A percentile compares a stretch with the other conserved stretches of the same genome.
Evolutionary conservation across 352 stramenopile genomes (phyloP).

Genomic region (Pythium grandisporangium): DNA sequence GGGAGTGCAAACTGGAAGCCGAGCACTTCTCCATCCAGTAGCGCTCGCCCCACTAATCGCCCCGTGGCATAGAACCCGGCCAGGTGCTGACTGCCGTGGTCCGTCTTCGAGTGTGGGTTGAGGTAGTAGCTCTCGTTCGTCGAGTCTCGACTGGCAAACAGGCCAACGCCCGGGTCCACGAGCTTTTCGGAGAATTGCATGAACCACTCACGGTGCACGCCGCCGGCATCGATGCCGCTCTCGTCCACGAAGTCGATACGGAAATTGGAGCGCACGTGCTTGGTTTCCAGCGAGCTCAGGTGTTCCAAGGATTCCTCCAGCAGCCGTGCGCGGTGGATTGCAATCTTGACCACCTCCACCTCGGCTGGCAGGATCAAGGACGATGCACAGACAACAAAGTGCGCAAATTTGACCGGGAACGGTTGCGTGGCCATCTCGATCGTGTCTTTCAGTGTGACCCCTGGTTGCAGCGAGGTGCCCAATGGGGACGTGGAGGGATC

Average conservation of each 20-base stretch:
- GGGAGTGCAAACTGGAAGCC: slow-evolving; percentile 91
- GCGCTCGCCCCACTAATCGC: slow-evolving; percentile 41
- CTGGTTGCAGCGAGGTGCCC: neutral
- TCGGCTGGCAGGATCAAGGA: neutral
- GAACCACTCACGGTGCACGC: slow-evolving; percentile 82
- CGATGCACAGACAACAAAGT: neutral
- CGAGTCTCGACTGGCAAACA: slow-evolving; percentile 46
- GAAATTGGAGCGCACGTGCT: neutral
- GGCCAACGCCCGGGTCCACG: slow-evolving; percentile 26
- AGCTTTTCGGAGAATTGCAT: slow-evolving; percentile 68
- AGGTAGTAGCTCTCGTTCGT: slow-evolving; percentile 55
- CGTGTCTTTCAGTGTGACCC: neutral
- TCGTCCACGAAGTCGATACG: neutral
- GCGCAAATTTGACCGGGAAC: neutral
- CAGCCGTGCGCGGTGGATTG: neutral
- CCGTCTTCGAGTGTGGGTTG: slow-evolving; percentile 48
- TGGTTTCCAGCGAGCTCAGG: neutral
- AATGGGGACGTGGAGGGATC: neutral
- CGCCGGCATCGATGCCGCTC: slow-evolving; percentile 57
- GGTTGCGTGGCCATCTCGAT: neutral
- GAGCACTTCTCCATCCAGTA: slow-evolving; percentile 91
- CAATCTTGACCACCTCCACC: neutral
- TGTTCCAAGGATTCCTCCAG: neutral
- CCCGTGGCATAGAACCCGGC: slow-evolving; percentile 54
- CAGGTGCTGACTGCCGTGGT: slow-evolving; percentile 64